Conservation (phyloP, 345 rosid genomes). For the Eucalyptus leucophloia region DNA sequence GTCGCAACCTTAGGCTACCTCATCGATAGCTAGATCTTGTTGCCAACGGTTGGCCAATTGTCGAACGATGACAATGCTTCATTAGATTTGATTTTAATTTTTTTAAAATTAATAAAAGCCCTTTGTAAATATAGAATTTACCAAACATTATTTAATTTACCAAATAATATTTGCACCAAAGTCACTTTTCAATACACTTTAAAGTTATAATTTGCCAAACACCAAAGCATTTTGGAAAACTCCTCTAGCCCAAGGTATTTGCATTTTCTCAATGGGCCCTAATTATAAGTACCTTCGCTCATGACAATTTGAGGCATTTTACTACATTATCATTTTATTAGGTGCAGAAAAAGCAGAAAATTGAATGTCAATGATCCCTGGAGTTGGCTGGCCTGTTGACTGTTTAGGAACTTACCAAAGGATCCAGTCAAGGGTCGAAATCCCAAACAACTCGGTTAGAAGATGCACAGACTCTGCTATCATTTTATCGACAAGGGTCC, state of each 20-base stretch:
- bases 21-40: rapidly evolving
- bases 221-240: no score
- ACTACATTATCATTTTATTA: not conserved
- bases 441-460: not conserved
- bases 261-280: no score
- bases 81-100: no score
- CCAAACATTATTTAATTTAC: no score
- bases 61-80: rapidly evolving
- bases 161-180: no score
- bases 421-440: not conserved
- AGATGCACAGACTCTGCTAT: not conserved
- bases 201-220: no score
- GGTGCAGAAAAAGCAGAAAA: not conserved
- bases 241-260: no score
- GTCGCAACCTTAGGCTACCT: no score
- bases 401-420: not conserved
- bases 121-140: no score
- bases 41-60: rapidly evolving
- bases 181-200: no score
- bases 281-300: not conserved
- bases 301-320: not conserved
- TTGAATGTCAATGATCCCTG: not conserved
- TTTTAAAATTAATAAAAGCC: no score
- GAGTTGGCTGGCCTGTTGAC: not conserved
- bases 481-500: not conserved